Evolutionary conservation across 2,329 filamentous ascomycete species (phyloP).

Genomic region (Eutypella sp.): DNA sequence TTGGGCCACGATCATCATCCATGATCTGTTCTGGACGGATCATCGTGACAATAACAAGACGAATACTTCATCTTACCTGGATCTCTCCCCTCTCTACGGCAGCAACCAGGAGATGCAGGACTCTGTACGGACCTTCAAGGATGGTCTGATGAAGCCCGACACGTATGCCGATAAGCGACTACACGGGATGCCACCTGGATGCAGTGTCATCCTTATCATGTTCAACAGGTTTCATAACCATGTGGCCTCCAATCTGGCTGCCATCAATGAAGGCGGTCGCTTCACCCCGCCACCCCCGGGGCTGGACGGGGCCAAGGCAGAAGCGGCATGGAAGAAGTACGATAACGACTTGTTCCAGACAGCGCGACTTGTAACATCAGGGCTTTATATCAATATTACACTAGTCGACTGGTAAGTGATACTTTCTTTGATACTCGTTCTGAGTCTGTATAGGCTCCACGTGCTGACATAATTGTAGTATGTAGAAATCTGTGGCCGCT

Average conservation of each 20-base stretch:
- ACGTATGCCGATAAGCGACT: conserved; percentile 67
- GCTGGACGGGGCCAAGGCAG: conserved; percentile 44
- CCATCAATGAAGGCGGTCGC: conserved; percentile 79
- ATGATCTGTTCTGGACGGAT: conserved; percentile 70
- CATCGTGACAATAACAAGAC: conserved; percentile 49
- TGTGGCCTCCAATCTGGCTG: conserved; percentile 69
- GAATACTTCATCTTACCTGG: conserved; percentile 64
- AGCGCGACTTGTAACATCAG: conserved; percentile 67
- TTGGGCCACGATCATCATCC: conserved; percentile 69
- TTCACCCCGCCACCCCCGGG: conserved; percentile 61
- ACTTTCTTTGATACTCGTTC: neutral
- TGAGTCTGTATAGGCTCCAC: neutral
- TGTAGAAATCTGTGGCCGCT: too few relatives aligned
- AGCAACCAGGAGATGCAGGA: conserved; percentile 62
- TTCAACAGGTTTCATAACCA: conserved; percentile 86
- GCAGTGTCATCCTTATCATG: conserved; percentile 69
- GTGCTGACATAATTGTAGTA: neutral
- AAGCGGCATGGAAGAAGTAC: conserved; percentile 58
- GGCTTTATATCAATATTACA: conserved; percentile 74
- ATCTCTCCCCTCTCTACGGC: conserved; percentile 66
- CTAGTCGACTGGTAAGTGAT: conserved; percentile 55
- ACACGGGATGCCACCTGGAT: conserved; percentile 66
- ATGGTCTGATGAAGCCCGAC: conserved; percentile 69
- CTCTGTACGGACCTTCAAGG: conserved; percentile 60
- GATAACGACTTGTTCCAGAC: conserved; percentile 79